Evolutionary conservation across 306 rosid genomes (phyloP), one percentile per base, ranked within the genome.

Genomic region (Pueraria montana): DNA sequence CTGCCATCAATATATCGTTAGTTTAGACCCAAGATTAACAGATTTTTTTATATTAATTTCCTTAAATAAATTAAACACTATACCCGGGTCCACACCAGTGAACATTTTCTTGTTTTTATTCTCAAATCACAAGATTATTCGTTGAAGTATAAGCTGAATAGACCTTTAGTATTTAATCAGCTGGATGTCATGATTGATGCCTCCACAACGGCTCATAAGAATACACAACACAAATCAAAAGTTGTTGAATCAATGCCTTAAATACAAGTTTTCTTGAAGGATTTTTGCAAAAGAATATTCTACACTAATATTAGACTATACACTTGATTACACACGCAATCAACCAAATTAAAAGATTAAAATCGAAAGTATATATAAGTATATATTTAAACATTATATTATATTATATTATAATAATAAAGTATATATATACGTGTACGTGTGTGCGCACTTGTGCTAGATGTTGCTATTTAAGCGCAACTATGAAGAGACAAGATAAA

Each of bases 401-500:
- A 27, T n/a, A n/a, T n/a, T n/a, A n/a, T 4, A 18, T 52, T n/a
- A 52, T 55, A 9, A 69, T 3, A 30, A 32, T 17, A 10, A 17
- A 11, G 24, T 10, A 38, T 38, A 38, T 5, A 32, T 24, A 24
- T 49, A 10, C 38, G n/a, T 72, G 58, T 36, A n/a, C n/a, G 40
- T 3, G 32, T 27, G 32, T 3, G 68, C 5, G 4, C 38, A 63
- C 4, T 14, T 62, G 20, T 26, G 71, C 5, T 8, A 17, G 46
- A 8, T 18, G 8, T 38, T 9, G 56, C 20, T n/a, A 50, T 49
- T 73, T 49, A 30, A 49, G 26, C 8, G 4, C 8, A 76, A 38
- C 17, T 5, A 13, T 11, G 32, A 77, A 27, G 81, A 30, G 81
- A 32, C 62, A 79, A 79, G 68, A 68, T 67, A 79, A 40, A 17